phyloP scores from a whole-genome alignment of 768 basidiomycete species.

The Mycena haematopus region DNA sequence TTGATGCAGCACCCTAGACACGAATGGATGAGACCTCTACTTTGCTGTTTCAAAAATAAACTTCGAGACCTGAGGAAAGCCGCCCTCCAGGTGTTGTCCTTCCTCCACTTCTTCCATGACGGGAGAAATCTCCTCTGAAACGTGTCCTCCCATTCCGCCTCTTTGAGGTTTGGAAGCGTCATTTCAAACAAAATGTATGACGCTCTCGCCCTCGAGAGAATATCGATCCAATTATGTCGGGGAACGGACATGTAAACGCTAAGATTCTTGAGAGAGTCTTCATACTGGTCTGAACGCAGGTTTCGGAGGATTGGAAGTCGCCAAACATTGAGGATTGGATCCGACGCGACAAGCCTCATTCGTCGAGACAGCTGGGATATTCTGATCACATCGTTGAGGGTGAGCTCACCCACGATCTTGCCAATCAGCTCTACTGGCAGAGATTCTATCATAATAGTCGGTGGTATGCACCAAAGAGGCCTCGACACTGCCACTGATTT shows the following conservation, averaged over 20 bases:
- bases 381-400: constrained; percentile 63
- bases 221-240: constrained; percentile 81
- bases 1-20: constrained; percentile 60
- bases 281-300: constrained; percentile 55
- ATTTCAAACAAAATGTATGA: constrained; percentile 70
- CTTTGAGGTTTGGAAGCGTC: constrained; percentile 70
- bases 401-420: constrained; percentile 72
- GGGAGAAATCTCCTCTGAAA: constrained; percentile 77
- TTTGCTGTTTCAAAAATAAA: constrained; percentile 15
- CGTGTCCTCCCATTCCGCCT: constrained; percentile 76
- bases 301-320: constrained; percentile 69
- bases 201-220: constrained; percentile 66
- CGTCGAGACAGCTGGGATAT: constrained; percentile 67
- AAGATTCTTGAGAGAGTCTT: constrained; percentile 59
- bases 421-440: constrained; percentile 83
- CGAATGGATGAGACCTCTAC: constrained; percentile 22
- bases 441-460: constrained; percentile 41
- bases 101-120: constrained; percentile 77
- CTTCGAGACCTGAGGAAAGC: constrained; percentile 66
- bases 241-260: constrained; percentile 71
- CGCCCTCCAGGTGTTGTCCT: constrained; percentile 67
- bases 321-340: constrained; percentile 77
- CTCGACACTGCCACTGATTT: too few species aligned
- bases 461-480: too few species aligned
- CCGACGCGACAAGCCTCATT: constrained; percentile 63